Base-by-base conservation (phyloP, 805 yeast genomes). In the Wickerhamiella kazuoi region DNA sequence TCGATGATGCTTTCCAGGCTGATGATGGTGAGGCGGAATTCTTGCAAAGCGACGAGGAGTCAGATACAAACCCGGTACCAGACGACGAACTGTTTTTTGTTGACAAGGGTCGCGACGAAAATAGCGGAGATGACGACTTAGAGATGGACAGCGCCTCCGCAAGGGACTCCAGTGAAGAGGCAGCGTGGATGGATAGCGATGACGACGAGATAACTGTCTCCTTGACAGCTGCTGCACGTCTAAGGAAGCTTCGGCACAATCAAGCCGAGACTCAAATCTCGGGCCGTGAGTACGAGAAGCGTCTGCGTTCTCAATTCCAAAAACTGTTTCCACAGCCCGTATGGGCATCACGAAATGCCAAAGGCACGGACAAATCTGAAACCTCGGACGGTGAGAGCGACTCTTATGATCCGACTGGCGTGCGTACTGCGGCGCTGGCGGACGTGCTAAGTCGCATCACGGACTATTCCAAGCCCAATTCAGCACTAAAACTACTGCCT, bases 141-240 rank as follows among this genome's bases (percentile, higher is more conserved):
- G 63, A 56, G n/a, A 54, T 51, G 1, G 66, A 58, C 16, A 42
- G 40, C 8, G 6, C 26, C 6, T 52, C 41, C 14, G 47, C 45
- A 31, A 59, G 46, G 6, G 59, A 49, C 13, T 52, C 50, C 7
- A 59, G 52, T 19, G 48, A 46, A 15, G 59, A 54, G 4, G 59
- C 54, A 14, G 83, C 76, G 2, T 90, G 98, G 98, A 57, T 57
- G 14, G 98, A 90, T 60, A 77, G 93, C 42, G 97, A 86, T 51
- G 98, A 90, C 56, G 97, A 86, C 45, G 65, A 65, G 34, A 48
- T 80, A 20, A 60, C 62, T 17, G 66, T 87, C 5, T 71, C 90
- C 1, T 58, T 90, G 23, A 53, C 64, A 14, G 56, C 69, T 1
- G 62, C 76, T 1, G 76, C 77, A 46, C 72, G 70, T 47, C 57